Evolutionary conservation across 2,329 filamentous ascomycete species (phyloP).

Genomic region (Daldinia sp.): DNA sequence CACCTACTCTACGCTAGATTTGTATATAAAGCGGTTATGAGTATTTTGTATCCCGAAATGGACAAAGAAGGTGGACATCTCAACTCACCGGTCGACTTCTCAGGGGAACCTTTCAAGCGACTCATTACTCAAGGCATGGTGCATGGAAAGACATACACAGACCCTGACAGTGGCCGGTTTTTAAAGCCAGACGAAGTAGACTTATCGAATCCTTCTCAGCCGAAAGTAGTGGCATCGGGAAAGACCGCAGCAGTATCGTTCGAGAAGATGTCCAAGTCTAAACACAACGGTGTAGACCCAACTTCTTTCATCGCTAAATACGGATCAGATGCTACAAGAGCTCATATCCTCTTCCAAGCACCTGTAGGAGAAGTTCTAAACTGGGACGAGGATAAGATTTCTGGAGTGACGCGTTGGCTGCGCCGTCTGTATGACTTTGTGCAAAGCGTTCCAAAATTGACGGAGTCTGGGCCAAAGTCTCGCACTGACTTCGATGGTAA

Average conservation of each 20-base stretch:
- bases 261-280: conserved; percentile 97
- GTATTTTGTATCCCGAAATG: conserved; percentile 61
- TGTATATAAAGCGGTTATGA: conserved; percentile 86
- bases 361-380: conserved; percentile 86
- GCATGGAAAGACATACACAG: conserved; percentile 83
- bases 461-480: neutral
- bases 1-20: conserved; percentile 91
- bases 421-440: conserved; percentile 73
- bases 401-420: conserved; percentile 85
- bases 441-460: conserved; percentile 39
- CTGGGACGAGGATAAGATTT: conserved; percentile 87
- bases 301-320: conserved; percentile 77
- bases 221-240: conserved; percentile 72
- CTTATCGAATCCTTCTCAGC: conserved; percentile 65
- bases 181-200: conserved; percentile 82
- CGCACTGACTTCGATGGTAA: conserved; percentile 45
- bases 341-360: conserved; percentile 90
- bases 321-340: conserved; percentile 85
- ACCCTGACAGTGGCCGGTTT: conserved; percentile 81
- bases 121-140: conserved; percentile 94
- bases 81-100: conserved; percentile 27
- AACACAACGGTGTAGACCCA: conserved; percentile 91
- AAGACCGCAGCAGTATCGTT: conserved; percentile 72
- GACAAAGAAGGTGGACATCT: conserved; percentile 43
- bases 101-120: conserved; percentile 79